Percentiles rank a stretch among this genome's conserved stretches.
phyloP scores from a whole-genome alignment of 2,329 filamentous ascomycete species.

The Diaporthe sp. region DNA sequence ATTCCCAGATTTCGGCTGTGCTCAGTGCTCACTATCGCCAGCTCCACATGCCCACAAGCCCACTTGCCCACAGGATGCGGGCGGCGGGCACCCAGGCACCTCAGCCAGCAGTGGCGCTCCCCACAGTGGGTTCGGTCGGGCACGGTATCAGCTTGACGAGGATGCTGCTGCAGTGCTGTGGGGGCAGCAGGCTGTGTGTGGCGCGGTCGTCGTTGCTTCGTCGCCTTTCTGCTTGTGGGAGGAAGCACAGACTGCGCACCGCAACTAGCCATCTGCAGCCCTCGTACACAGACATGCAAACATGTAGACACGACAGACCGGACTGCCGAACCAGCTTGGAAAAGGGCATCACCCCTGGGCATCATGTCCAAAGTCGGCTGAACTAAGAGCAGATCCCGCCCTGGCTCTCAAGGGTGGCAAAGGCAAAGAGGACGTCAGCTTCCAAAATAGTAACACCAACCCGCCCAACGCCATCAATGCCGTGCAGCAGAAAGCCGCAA shows the following conservation, averaged over 20 bases:
- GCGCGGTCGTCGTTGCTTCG: conserved; percentile 6
- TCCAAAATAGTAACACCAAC: conserved; percentile 35
- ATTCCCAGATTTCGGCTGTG: conserved; percentile 25
- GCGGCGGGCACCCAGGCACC: conserved; percentile 3
- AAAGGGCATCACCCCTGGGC: not conserved
- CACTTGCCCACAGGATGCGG: conserved; percentile 11
- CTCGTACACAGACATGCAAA: not conserved
- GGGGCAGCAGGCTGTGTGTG: not conserved
- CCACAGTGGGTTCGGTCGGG: conserved; percentile 21
- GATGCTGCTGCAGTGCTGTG: not conserved
- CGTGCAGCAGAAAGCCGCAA: conserved; percentile 12
- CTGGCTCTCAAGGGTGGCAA: not conserved
- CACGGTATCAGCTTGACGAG: conserved; percentile 27
- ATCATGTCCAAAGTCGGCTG: not conserved
- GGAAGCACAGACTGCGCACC: not conserved
- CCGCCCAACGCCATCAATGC: conserved; percentile 22
- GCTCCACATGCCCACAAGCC: conserved; percentile 5
- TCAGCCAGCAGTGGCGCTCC: conserved; percentile 16
- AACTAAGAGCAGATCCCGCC: conserved; percentile 22
- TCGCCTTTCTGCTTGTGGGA: not conserved
- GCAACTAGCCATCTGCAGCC: not conserved
- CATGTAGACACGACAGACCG: not conserved
- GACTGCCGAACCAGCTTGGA: not conserved
- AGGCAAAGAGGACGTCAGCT: conserved; percentile 20
- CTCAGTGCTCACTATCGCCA: not conserved